These are phyloP conservation scores for Penicillium longicatenatum DNA, from an alignment of 495 filamentous ascomycete genomes.

Conservation along the genomic window DNA sequence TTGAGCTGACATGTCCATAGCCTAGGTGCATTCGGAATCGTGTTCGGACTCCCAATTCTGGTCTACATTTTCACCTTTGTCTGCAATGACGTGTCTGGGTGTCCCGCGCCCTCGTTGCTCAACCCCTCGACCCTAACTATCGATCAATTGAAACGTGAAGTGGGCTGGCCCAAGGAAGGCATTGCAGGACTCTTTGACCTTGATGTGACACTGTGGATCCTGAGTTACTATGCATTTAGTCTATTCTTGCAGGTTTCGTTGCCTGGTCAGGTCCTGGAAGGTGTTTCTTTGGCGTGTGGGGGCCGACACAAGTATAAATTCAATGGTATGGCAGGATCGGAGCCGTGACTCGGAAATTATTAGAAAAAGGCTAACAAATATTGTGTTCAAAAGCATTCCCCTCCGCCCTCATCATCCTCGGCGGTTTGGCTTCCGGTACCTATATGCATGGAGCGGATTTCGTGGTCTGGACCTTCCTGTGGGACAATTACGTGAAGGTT, in stretches of 20 bases:
- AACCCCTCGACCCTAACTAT: constrained; percentile 70
- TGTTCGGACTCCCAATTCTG: constrained; percentile 73
- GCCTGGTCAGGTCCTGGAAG: constrained; percentile 72
- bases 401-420: constrained; percentile 70
- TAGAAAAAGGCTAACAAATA: constrained; percentile 6
- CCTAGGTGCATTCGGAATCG: constrained; percentile 70
- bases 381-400: constrained; percentile 61
- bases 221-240: constrained; percentile 80
- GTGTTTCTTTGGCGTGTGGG: constrained; percentile 68
- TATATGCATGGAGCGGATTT: constrained; percentile 77
- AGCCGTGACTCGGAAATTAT: neutral
- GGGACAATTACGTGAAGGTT: constrained; percentile 85
- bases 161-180: constrained; percentile 75
- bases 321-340: constrained; percentile 62
- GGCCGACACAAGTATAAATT: constrained; percentile 84
- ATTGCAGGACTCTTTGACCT: constrained; percentile 60
- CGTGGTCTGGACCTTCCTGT: constrained; percentile 87
- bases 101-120: constrained; percentile 84
- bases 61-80: constrained; percentile 77
- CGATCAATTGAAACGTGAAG: constrained; percentile 70
- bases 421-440: constrained; percentile 70
- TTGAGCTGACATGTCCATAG: constrained; percentile 48
- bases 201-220: constrained; percentile 61
- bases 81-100: constrained; percentile 92
- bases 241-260: constrained; percentile 74